phyloP scores from a whole-genome alignment of 2,329 filamentous ascomycete genomes.

The Periconia macrospinosa region DNA sequence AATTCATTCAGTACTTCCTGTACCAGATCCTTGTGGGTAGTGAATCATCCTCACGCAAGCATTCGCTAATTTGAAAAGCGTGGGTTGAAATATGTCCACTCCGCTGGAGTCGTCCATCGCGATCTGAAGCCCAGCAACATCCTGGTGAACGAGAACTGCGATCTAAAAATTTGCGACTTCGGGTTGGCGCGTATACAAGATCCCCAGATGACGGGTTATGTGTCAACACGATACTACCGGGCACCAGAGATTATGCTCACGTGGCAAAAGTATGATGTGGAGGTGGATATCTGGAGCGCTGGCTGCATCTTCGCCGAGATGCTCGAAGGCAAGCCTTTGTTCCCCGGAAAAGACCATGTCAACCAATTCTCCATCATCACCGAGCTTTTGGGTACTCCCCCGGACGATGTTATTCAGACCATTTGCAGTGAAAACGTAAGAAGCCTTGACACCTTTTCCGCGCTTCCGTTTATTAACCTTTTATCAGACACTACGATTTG shows the following conservation, averaged over 20 bases:
- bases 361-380: slow-evolving; percentile 99
- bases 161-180: slow-evolving; percentile 99
- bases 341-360: slow-evolving; percentile 98
- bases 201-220: slow-evolving; percentile 99
- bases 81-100: slow-evolving; percentile 98
- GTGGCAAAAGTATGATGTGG: slow-evolving; percentile 99
- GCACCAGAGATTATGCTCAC: slow-evolving; percentile 99
- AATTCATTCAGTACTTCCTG: slow-evolving; percentile 99
- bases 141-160: slow-evolving; percentile 98
- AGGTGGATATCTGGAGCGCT: slow-evolving; percentile 99
- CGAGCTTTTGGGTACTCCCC: slow-evolving; percentile 91
- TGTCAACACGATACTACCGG: slow-evolving; percentile 97
- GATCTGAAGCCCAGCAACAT: slow-evolving; percentile 99
- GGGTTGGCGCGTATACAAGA: slow-evolving; percentile 97
- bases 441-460: not conserved
- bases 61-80: slow-evolving; percentile 60
- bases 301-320: slow-evolving; percentile 99
- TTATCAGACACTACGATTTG: slow-evolving; percentile 84
- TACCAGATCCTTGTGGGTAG: slow-evolving; percentile 92
- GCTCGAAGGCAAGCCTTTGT: slow-evolving; percentile 96
- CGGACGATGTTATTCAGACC: slow-evolving; percentile 97
- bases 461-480: slow-evolving; percentile 18
- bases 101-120: slow-evolving; percentile 94
- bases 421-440: slow-evolving; percentile 97
- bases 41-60: slow-evolving; percentile 61